Evolutionary conservation across 306 rosid species (phyloP).

Genomic region (Quercus mongolica): DNA sequence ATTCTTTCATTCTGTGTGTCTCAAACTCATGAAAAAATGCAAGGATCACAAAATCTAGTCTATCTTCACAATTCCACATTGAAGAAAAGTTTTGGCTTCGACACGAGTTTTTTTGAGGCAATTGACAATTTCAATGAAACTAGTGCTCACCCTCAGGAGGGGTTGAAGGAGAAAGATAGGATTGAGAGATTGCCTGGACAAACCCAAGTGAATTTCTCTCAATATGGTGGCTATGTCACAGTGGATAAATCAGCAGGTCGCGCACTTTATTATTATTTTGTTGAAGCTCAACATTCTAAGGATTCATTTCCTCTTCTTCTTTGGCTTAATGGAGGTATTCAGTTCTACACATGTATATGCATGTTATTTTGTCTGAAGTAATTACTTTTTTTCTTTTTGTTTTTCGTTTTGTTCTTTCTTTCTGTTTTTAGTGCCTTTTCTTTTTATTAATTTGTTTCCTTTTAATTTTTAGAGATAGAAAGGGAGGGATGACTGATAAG

Average conservation of each 20-base stretch:
- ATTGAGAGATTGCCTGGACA: slow-evolving; percentile 74
- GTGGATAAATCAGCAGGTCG: slow-evolving; percentile 61
- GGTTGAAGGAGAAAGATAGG: slow-evolving; percentile 61
- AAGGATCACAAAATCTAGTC: slow-evolving; percentile 29
- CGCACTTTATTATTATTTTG: slow-evolving; percentile 75
- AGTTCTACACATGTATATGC: no score
- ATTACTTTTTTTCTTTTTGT: no score
- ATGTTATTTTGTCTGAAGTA: no score
- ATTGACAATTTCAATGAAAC: not conserved
- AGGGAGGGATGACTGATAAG: no score
- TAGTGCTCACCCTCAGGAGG: slow-evolving; percentile 39
- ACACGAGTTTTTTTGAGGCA: slow-evolving; percentile 39
- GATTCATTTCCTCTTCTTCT: slow-evolving; percentile 75
- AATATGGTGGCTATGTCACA: slow-evolving; percentile 86
- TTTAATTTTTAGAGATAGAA: no score
- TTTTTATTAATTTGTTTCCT: no score
- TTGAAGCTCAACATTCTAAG: slow-evolving; percentile 51
- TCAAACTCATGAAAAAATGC: slow-evolving; percentile 47
- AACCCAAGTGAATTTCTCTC: slow-evolving; percentile 58
- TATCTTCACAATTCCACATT: slow-evolving; percentile 32
- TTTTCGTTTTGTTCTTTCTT: no score
- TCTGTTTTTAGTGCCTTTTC: no score
- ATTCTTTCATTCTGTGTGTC: slow-evolving; percentile 19
- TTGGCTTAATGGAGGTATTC: slow-evolving; percentile 96
- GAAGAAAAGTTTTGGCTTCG: slow-evolving; percentile 23